Evolutionary conservation across 768 basidiomycete genomes (phyloP).

Genomic region (Kwoniella sp.): DNA sequence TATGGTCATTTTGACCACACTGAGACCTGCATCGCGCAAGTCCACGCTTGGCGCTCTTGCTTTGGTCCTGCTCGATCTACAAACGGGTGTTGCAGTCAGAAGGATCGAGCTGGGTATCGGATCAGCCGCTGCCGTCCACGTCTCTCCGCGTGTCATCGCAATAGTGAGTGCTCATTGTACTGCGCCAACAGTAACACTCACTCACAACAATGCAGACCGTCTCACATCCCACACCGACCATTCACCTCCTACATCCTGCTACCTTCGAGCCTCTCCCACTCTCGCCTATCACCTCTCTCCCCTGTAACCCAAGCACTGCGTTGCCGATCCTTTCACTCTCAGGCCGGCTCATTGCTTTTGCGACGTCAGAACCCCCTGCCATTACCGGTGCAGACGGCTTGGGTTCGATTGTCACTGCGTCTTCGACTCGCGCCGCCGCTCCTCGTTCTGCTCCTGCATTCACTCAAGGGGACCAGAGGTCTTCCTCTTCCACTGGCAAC

Average conservation of each 20-base stretch:
- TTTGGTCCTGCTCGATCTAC: conserved; percentile 17
- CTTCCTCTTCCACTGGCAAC: neutral
- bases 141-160: conserved; percentile 16
- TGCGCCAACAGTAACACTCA: too few species aligned
- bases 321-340: conserved; percentile 26
- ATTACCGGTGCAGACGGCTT: conserved; percentile 25
- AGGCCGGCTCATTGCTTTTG: conserved; percentile 29
- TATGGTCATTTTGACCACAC: neutral
- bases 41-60: conserved; percentile 4
- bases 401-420: conserved; percentile 31
- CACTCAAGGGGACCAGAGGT: too few species aligned
- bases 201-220: conserved; percentile 18
- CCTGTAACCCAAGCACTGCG: conserved; percentile 4
- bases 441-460: neutral
- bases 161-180: conserved; percentile 22
- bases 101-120: conserved; percentile 21
- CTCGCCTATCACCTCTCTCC: conserved; percentile 6
- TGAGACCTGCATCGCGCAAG: neutral
- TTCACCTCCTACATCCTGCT: conserved; percentile 22
- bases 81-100: conserved; percentile 19
- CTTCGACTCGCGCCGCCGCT: conserved; percentile 2
- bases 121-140: neutral
- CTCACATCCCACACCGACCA: conserved; percentile 15
- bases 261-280: conserved; percentile 11
- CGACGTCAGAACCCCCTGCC: conserved; percentile 21